phyloP scores from a whole-genome alignment of 371 early-diverging fungal species.

The Choanephora cucurbitarum region DNA sequence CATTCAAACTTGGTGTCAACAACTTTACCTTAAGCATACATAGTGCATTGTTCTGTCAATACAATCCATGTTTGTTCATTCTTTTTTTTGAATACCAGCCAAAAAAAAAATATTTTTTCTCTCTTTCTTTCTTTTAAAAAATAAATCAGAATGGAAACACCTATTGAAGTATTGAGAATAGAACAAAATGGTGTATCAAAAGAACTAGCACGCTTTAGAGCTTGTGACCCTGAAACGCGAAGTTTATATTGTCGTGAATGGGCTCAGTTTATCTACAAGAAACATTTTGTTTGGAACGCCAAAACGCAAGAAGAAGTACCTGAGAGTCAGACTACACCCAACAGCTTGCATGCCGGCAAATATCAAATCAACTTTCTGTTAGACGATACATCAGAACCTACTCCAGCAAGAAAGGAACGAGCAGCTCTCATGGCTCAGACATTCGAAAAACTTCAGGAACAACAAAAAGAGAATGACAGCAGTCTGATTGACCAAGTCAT shows the following conservation, averaged over 20 bases:
- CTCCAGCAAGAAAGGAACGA: slow-evolving; percentile 14
- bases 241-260: slow-evolving; percentile 86
- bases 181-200: slow-evolving; percentile 63
- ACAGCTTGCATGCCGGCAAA: slow-evolving; percentile 25
- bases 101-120: too few relatives aligned
- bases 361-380: slow-evolving; percentile 33
- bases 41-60: background rate
- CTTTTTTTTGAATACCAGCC: background rate
- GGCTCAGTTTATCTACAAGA: slow-evolving; percentile 80
- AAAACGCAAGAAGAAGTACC: slow-evolving; percentile 48
- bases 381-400: background rate
- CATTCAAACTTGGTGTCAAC: slow-evolving; percentile 43
- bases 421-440: slow-evolving; percentile 9
- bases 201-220: slow-evolving; percentile 71
- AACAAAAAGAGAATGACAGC: background rate
- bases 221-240: slow-evolving; percentile 72
- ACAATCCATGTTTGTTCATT: background rate
- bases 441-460: slow-evolving; percentile 14
- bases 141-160: slow-evolving; percentile 28
- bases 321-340: slow-evolving; percentile 2
- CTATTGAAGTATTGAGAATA: slow-evolving; percentile 45
- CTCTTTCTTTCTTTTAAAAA: too few relatives aligned
- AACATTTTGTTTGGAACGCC: slow-evolving; percentile 58
- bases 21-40: slow-evolving; percentile 15
- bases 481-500: slow-evolving; percentile 25